phyloP scores from a whole-genome alignment of 306 rosid species.

The Quercus parvula region DNA sequence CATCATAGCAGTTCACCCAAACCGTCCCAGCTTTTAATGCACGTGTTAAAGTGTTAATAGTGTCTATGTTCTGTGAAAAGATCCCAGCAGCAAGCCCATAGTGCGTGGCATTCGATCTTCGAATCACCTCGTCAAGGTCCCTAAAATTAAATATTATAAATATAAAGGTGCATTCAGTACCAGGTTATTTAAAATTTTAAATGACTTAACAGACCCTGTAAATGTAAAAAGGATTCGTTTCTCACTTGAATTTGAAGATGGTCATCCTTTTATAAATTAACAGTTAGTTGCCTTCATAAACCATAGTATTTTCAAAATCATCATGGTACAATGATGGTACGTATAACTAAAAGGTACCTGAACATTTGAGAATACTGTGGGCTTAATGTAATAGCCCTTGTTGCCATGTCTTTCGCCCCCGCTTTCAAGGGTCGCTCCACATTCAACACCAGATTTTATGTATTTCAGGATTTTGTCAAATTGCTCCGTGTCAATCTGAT shows the following conservation, averaged over 20 bases:
- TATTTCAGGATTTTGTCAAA: constrained; percentile 71
- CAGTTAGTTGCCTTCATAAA: not conserved
- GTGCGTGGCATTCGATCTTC: constrained; percentile 60
- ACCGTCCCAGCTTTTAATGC: constrained; percentile 77
- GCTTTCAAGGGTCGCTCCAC: constrained; percentile 80
- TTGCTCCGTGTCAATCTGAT: constrained; percentile 73
- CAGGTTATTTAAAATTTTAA: too few species aligned
- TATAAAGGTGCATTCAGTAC: too few species aligned
- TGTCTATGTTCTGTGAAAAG: constrained; percentile 61
- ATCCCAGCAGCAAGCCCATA: constrained; percentile 94
- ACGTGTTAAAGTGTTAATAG: constrained; percentile 64
- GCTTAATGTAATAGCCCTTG: constrained; percentile 75
- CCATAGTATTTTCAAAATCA: not conserved
- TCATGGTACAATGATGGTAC: not conserved
- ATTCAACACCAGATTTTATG: constrained; percentile 60
- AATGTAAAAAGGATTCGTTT: not conserved
- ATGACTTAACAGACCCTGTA: too few species aligned
- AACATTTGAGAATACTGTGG: constrained; percentile 89
- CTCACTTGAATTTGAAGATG: constrained; percentile 81
- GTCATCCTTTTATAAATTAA: constrained; percentile 55
- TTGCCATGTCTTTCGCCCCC: constrained; percentile 78
- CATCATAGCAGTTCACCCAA: constrained; percentile 75
- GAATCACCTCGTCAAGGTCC: constrained; percentile 66
- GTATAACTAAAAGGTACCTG: constrained; percentile 37
- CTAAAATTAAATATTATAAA: constrained; percentile 21